phyloP scores from a whole-genome alignment of 140 eudicot species.

The Flaveria floridana region DNA sequence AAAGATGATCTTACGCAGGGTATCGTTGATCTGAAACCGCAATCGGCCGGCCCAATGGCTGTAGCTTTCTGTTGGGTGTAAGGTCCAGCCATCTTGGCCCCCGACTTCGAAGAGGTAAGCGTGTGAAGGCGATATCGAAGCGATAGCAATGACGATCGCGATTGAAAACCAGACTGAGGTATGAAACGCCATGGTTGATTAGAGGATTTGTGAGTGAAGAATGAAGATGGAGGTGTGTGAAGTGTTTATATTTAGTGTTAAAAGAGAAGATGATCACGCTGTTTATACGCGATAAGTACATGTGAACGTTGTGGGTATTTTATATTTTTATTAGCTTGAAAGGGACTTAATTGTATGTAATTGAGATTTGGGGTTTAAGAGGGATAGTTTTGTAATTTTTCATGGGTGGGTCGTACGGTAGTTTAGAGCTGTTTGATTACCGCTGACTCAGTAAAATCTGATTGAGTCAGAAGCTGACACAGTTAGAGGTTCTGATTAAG shows the following conservation, averaged over 20 bases:
- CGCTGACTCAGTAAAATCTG: no score
- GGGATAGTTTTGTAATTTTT: no score
- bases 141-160: conserved; percentile 23
- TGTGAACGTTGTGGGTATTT: not conserved
- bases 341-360: not conserved
- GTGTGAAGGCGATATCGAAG: conserved; percentile 23
- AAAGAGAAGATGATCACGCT: not conserved
- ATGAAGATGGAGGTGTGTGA: conserved; percentile 2
- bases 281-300: conserved; percentile 31
- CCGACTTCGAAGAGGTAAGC: conserved; percentile 61
- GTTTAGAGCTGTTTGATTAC: no score
- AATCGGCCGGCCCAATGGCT: conserved; percentile 54
- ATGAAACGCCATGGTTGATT: conserved; percentile 31
- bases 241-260: not conserved
- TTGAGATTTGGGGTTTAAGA: not conserved
- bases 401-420: no score
- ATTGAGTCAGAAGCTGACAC: no score
- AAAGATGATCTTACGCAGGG: conserved; percentile 33
- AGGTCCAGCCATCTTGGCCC: conserved; percentile 70
- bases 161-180: conserved; percentile 22
- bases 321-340: not conserved
- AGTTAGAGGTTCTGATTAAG: no score
- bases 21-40: conserved; percentile 70
- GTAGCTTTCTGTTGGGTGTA: conserved; percentile 58
- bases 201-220: conserved; percentile 20